phyloP scores from a whole-genome alignment of 139 green algal species.

The Chlorella sp. region DNA sequence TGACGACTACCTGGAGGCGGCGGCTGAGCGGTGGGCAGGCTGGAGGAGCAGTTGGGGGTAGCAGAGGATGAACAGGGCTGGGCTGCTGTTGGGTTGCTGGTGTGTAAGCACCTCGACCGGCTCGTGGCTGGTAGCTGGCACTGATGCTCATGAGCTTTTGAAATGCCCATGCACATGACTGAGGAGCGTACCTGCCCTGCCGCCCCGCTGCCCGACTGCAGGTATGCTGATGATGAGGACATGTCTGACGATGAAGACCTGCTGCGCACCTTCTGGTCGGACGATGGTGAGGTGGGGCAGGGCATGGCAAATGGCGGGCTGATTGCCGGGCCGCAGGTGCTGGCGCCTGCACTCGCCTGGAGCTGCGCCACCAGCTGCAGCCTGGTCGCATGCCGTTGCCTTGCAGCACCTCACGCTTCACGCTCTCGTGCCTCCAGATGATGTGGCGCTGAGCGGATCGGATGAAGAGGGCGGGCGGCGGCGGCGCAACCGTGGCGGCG shows the following conservation, averaged over 20 bases:
- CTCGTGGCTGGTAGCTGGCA: no score
- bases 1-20: slow-evolving; percentile 29
- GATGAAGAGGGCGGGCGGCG: slow-evolving; percentile 1
- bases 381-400: no score
- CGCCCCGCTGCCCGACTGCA: background rate
- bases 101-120: no score
- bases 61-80: background rate
- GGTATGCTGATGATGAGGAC: slow-evolving; percentile 47
- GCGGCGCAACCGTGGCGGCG: background rate
- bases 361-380: no score
- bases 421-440: no score
- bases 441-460: background rate
- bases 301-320: no score
- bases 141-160: no score
- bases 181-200: background rate
- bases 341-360: no score
- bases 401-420: no score
- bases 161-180: no score
- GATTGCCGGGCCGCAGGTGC: no score
- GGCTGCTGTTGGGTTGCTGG: background rate
- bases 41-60: no score
- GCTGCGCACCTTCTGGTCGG: slow-evolving; percentile 71
- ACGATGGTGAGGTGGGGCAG: slow-evolving; percentile 58
- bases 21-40: slow-evolving; percentile 31
- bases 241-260: slow-evolving; percentile 65